phyloP scores from a whole-genome alignment of 805 yeast genomes.

The Candida montana region DNA sequence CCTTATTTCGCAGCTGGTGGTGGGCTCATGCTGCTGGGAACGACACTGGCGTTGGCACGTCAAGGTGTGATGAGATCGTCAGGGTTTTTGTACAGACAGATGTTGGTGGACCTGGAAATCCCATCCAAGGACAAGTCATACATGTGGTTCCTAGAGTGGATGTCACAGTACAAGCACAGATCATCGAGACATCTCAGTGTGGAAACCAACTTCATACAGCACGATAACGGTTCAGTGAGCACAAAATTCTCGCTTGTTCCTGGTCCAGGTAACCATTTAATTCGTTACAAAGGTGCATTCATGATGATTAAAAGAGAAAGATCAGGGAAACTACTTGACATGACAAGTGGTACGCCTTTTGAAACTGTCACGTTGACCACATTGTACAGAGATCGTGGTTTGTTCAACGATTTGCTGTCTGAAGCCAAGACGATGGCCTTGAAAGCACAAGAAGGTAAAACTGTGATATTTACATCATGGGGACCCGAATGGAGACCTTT shows the following conservation, averaged over 20 bases:
- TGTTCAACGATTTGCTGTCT: constrained; percentile 63
- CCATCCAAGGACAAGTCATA: constrained; percentile 92
- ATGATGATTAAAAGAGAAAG: constrained; percentile 87
- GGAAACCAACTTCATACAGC: constrained; percentile 80
- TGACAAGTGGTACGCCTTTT: constrained; percentile 88
- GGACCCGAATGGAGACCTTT: constrained; percentile 99
- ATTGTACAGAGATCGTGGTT: constrained; percentile 67
- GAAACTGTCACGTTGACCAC: constrained; percentile 96
- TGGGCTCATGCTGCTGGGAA: constrained; percentile 94
- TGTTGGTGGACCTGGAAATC: constrained; percentile 88
- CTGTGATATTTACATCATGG: constrained; percentile 90
- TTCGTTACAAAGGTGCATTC: constrained; percentile 80
- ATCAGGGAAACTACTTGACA: constrained; percentile 80
- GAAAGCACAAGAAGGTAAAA: constrained; percentile 82
- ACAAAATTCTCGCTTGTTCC: constrained; percentile 91
- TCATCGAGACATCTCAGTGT: constrained; percentile 83
- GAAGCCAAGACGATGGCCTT: constrained; percentile 87
- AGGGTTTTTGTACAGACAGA: constrained; percentile 67
- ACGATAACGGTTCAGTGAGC: constrained; percentile 85
- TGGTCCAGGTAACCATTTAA: constrained; percentile 93
- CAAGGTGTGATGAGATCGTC: constrained; percentile 61
- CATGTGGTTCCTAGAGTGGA: constrained; percentile 94
- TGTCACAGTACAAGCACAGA: constrained; percentile 75
- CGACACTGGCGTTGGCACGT: constrained; percentile 73
- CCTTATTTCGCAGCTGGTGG: constrained; percentile 99